Conservation (phyloP, 2,329 filamentous ascomycete genomes). For the Shiraia bambusicola region DNA sequence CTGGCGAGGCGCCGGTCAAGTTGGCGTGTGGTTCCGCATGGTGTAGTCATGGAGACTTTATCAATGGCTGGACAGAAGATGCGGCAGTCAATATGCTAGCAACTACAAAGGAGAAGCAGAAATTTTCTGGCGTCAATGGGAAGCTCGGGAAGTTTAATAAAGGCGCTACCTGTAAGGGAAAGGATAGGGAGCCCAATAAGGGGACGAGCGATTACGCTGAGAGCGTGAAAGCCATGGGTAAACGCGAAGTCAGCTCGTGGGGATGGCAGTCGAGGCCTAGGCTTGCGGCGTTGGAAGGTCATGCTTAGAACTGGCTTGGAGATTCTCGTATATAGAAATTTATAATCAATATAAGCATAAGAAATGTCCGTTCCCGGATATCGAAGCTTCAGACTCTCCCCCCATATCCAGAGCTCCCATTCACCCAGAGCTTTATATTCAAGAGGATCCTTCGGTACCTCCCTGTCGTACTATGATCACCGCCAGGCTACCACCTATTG, state of each 20-base stretch:
- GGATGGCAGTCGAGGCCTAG: conserved; percentile 21
- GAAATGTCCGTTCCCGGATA: too few species aligned
- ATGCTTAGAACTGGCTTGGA: too few species aligned
- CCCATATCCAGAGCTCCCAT: too few species aligned
- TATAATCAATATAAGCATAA: neutral
- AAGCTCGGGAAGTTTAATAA: conserved; percentile 35
- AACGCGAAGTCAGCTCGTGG: conserved; percentile 15
- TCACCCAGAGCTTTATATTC: too few species aligned
- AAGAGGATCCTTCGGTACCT: too few species aligned
- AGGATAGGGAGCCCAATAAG: conserved; percentile 46
- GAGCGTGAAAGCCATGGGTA: conserved; percentile 36
- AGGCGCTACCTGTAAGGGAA: conserved; percentile 37
- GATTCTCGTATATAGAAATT: too few species aligned
- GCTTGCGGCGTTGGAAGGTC: conserved; percentile 2
- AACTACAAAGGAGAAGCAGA: conserved; percentile 37
- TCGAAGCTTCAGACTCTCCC: too few species aligned
- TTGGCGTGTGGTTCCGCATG: conserved; percentile 46
- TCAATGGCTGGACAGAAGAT: conserved; percentile 51
- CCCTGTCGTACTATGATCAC: too few species aligned
- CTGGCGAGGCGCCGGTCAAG: conserved; percentile 47
- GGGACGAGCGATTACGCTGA: conserved; percentile 48
- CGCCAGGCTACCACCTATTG: too few species aligned
- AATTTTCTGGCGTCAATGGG: conserved; percentile 44
- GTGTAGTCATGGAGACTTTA: conserved; percentile 52
- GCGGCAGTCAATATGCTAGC: conserved; percentile 47